A percentile compares a stretch with the other conserved stretches of the same genome.
Conservation (phyloP, 2,329 filamentous ascomycete genomes). For the Phaeophleospora eucalypticola region DNA sequence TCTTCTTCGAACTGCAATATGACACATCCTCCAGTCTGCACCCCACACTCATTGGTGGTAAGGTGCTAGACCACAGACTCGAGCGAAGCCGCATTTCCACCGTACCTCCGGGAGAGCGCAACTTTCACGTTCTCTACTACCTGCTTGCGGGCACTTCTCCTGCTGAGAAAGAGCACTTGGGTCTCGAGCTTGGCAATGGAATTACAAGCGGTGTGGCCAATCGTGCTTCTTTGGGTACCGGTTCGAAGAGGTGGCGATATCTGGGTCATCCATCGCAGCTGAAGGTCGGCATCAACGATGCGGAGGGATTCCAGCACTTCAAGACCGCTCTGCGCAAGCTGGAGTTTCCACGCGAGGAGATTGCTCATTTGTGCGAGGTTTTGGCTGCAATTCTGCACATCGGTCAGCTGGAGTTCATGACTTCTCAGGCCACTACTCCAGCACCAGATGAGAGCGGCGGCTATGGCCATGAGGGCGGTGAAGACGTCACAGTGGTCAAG, state of each 20-base stretch:
- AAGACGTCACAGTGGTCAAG: conserved; percentile 79
- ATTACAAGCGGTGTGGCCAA: conserved; percentile 54
- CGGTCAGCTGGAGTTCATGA: conserved; percentile 91
- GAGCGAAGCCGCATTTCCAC: conserved; percentile 87
- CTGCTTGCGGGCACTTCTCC: conserved; percentile 85
- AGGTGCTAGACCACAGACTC: conserved; percentile 86
- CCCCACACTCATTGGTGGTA: conserved; percentile 86
- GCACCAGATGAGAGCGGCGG: conserved; percentile 88
- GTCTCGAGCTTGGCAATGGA: conserved; percentile 47
- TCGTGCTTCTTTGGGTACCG: conserved; percentile 50
- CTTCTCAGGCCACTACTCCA: conserved; percentile 70
- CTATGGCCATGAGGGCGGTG: conserved; percentile 90
- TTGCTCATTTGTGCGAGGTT: conserved; percentile 94
- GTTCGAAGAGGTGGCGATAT: conserved; percentile 89
- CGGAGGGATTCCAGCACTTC: conserved; percentile 94
- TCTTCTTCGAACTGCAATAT: conserved; percentile 96
- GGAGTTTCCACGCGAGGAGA: conserved; percentile 87
- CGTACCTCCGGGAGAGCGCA: conserved; percentile 91
- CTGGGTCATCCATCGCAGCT: conserved; percentile 94
- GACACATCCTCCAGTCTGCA: conserved; percentile 81
- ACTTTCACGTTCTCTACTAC: conserved; percentile 95
- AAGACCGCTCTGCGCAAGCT: conserved; percentile 92
- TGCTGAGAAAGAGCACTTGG: conserved; percentile 83
- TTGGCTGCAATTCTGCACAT: conserved; percentile 94
- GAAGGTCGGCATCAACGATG: conserved; percentile 94